Base-by-base conservation (phyloP, 495 filamentous ascomycete species). In the Zalerion maritima region DNA sequence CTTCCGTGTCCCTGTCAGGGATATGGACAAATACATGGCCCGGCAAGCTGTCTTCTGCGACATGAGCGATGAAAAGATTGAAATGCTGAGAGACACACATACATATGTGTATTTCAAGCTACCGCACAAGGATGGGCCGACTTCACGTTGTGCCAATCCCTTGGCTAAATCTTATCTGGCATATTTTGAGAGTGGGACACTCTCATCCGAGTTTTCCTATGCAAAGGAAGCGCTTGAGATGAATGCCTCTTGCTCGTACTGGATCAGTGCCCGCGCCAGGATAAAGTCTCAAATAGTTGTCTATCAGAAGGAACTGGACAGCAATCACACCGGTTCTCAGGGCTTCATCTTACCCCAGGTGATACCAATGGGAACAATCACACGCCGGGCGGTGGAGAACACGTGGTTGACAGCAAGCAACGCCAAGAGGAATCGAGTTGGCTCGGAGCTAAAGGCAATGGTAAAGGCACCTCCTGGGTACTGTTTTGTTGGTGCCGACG, bases 391-490 rank as follows among this genome's bases (percentile, higher is more conserved):
- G 0, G 89, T 99, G 13, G 89, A 99, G 50, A 94, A 91, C 40
- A 96, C 89, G 0, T 99, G 89, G 89, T 68, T 99, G 21, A 99
- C 89, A 11, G 89, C 89, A 9, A 89, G 83, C 41, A 99, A 99
- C 46, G 91, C 89, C 4, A 99, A 96, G 46, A 63, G 63, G 32
- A 94, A 96, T 36, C 79, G 91, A 14, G 86, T 99, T 26, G 89
- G 89, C 3, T 96, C 89, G 11, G 89, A 99, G 47, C 63, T 99
- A 10, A 99, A 99, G 48, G 82, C 86, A 18, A 94, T 96, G 81
- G 73, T 99, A 40, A 81, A 75, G 43, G 85, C 91, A 10, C 89
- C 89, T 0, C 73, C 74, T 14, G 89, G 89, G 18, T 84, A 94
- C 39, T 74, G 66, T 29, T 94, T 99, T 51, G 89, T 99, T 28